These are phyloP conservation scores for Vairimorpha necatrix DNA, from an alignment of 371 early-diverging fungal species.

Conservation along the genomic window DNA sequence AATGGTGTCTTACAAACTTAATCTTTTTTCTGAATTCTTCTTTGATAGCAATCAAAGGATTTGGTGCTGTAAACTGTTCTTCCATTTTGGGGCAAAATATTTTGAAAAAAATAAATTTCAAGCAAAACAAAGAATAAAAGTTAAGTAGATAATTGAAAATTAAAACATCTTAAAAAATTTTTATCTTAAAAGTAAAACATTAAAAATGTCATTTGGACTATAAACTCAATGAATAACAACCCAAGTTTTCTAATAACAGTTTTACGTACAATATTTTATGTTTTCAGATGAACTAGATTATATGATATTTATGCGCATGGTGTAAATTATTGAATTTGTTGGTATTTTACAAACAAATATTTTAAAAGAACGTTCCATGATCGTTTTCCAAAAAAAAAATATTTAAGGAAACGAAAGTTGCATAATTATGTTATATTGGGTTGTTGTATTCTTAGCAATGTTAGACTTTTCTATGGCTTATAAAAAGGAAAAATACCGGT, in stretches of 20 bases:
- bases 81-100: slow-evolving; percentile 30
- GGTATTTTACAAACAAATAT: neutral
- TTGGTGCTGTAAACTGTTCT: slow-evolving; percentile 21
- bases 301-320: too few species aligned
- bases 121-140: neutral
- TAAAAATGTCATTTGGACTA: too few species aligned
- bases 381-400: neutral
- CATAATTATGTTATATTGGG: neutral
- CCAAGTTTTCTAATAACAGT: too few species aligned
- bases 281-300: too few species aligned
- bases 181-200: too few species aligned
- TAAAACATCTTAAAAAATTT: too few species aligned
- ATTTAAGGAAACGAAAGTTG: neutral
- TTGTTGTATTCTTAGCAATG: too few species aligned
- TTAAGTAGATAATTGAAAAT: neutral
- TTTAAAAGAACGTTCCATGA: neutral
- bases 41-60: slow-evolving; percentile 39
- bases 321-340: too few species aligned
- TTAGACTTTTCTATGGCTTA: too few species aligned
- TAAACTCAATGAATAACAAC: too few species aligned
- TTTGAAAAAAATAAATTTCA: neutral
- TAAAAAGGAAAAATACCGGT: too few species aligned
- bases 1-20: slow-evolving; percentile 94
- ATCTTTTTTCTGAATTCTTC: slow-evolving; percentile 75
- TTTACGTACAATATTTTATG: too few species aligned